A percentile compares a stretch with the other conserved stretches of the same genome.
Conservation (phyloP, 257 asterid species). For the Jaltomata sinuosa region DNA sequence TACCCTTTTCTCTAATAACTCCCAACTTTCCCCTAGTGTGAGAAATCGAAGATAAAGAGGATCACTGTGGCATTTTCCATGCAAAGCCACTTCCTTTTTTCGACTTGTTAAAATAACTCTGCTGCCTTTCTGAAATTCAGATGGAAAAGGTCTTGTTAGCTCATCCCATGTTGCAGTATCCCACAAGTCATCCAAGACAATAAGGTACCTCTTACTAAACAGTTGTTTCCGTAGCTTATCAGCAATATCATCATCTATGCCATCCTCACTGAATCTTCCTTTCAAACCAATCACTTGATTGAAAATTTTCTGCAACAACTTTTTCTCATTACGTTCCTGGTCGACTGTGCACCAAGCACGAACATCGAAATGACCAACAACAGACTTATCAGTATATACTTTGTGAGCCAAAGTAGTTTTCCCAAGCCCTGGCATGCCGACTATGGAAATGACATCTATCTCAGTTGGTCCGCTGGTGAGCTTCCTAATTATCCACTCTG, state of each 20-base stretch:
- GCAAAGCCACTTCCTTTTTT: not conserved
- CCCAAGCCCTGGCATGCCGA: not conserved
- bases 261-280: not conserved
- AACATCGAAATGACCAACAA: too few relatives aligned
- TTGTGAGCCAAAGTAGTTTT: too few relatives aligned
- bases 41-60: not conserved
- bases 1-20: conserved; percentile 4
- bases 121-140: not conserved
- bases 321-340: too few relatives aligned
- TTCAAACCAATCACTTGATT: too few relatives aligned
- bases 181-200: conserved; percentile 22
- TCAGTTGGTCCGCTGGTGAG: not conserved
- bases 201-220: not conserved
- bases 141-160: not conserved
- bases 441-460: not conserved
- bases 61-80: not conserved
- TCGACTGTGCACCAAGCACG: too few relatives aligned
- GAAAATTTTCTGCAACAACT: too few relatives aligned
- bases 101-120: conserved; percentile 7
- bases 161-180: conserved; percentile 3
- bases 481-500: not conserved
- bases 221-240: not conserved
- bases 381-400: too few relatives aligned
- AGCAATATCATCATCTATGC: not conserved
- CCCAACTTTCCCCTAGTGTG: conserved; percentile 3